These are phyloP conservation scores for Trichosanthes truncata DNA, from an alignment of 306 rosid species.

Conservation along the genomic window DNA sequence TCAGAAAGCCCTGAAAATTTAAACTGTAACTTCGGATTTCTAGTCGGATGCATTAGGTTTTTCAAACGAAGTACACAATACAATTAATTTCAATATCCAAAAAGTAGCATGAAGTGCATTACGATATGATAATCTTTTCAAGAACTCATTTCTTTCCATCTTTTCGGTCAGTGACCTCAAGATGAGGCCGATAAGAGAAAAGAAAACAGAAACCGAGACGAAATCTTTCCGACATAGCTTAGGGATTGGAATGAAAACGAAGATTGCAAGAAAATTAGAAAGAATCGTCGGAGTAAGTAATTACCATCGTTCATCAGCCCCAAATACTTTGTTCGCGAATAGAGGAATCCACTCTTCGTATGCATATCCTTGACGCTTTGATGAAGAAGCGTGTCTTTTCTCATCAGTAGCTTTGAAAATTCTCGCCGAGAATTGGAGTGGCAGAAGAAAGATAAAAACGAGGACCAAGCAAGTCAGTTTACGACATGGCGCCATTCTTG, in stretches of 20 bases:
- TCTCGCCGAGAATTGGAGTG: neutral
- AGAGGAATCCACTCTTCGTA: conserved; percentile 15
- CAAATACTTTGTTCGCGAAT: conserved; percentile 9
- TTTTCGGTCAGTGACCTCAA: neutral
- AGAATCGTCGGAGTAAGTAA: neutral
- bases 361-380: neutral
- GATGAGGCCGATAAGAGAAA: neutral
- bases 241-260: neutral
- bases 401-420: neutral
- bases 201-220: neutral
- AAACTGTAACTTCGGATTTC: neutral
- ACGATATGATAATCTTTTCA: neutral
- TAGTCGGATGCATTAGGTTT: neutral
- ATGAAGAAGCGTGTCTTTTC: neutral
- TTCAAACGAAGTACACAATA: neutral
- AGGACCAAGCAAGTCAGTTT: neutral
- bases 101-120: neutral
- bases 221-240: neutral
- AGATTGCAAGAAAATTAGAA: neutral
- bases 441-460: neutral
- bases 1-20: neutral
- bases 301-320: conserved; percentile 8
- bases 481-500: conserved; percentile 8
- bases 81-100: neutral
- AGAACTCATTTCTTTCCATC: neutral